Base-by-base conservation (phyloP, 1,284 basidiomycete species). In the Ceratobasidium sp. region DNA sequence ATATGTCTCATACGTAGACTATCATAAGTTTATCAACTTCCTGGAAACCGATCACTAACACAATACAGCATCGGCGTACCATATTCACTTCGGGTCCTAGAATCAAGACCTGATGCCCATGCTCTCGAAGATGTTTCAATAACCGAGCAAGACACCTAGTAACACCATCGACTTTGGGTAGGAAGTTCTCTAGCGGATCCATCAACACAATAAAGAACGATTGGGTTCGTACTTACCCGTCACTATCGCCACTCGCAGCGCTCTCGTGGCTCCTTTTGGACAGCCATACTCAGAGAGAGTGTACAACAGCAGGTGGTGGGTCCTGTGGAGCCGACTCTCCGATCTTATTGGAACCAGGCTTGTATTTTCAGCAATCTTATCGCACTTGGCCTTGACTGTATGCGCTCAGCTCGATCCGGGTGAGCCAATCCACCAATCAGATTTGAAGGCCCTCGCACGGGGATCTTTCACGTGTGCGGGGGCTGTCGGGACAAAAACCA, bases 81-180 rank as follows among this genome's bases (percentile, higher is more conserved):
- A 85, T 79, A 3, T 82, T 80, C 0, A 82, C 82, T 20, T 82
- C 79, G 0, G 85, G 85, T 0, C 85, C 84, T 1, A 84, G 77
- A 0, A 86, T 80, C 70, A 86, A 78, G 38, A 82, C 84, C 70
- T 82, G 78, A 74, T 86, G 83, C 1, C 85, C 84, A 72, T 85
- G 81, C 8, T 77, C 75, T 74, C 82, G 79, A 31, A 86, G 78
- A 70, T 86, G 84, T 69, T 84, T 83, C 32, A 86, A 78, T 6
- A 86, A 76, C n/a, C 82, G 78, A 0, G 83, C 83, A 3, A 86
- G 76, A 0, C 84, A 85, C 25, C 84, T 77, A 0, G 84, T 85
- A 1, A 86, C 84, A 10, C 84, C 84, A 73, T 86, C 84, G 38
- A 85, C 77, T 72, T 76, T 55, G 15, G 67, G 68, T 6, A 49